These are phyloP conservation scores for Leccinum truebloodii DNA, from an alignment of 768 basidiomycete species.

Conservation along the genomic window DNA sequence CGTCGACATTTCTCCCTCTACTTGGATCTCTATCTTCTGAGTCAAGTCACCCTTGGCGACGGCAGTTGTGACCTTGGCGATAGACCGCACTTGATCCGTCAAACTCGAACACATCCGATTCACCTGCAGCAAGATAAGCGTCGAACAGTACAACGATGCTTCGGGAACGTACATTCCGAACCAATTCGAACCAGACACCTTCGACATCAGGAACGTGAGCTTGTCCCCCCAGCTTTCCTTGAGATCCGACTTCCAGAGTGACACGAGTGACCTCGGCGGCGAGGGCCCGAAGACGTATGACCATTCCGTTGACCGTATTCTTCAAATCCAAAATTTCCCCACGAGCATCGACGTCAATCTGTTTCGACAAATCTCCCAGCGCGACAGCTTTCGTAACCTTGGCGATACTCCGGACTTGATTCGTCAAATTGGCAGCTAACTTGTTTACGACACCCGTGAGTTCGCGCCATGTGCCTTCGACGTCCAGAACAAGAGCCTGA, in stretches of 20 bases:
- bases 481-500: slow-evolving; percentile 82
- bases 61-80: slow-evolving; percentile 83
- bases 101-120: slow-evolving; percentile 81
- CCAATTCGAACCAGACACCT: slow-evolving; percentile 88
- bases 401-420: slow-evolving; percentile 57
- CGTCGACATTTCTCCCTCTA: slow-evolving; percentile 85
- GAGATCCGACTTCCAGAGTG: slow-evolving; percentile 82
- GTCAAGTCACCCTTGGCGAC: slow-evolving; percentile 91
- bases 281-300: slow-evolving; percentile 55
- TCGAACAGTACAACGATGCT: neutral
- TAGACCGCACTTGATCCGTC: slow-evolving; percentile 81
- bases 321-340: slow-evolving; percentile 90
- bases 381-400: slow-evolving; percentile 78
- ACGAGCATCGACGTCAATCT: slow-evolving; percentile 87
- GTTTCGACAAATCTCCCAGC: slow-evolving; percentile 83
- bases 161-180: slow-evolving; percentile 56
- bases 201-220: slow-evolving; percentile 87
- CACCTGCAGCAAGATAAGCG: slow-evolving; percentile 43
- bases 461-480: slow-evolving; percentile 90
- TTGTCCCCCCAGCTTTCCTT: slow-evolving; percentile 88
- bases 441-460: slow-evolving; percentile 83
- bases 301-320: slow-evolving; percentile 57
- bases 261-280: slow-evolving; percentile 85
- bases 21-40: slow-evolving; percentile 90
- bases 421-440: slow-evolving; percentile 74